Conservation (phyloP, 371 early-diverging fungal genomes). For the Rhizopus microsporus region DNA sequence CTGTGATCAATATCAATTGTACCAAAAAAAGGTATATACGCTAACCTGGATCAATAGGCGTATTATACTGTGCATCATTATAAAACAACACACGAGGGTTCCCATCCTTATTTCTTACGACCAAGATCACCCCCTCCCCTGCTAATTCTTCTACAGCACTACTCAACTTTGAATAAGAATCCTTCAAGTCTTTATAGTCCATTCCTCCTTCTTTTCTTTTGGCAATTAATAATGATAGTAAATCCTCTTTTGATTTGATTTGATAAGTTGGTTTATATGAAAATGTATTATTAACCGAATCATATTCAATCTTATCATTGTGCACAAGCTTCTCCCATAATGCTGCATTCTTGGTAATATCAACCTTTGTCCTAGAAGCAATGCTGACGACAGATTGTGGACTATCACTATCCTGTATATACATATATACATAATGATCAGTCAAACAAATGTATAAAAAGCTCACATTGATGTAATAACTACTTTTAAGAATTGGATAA, state of each 20-base stretch:
- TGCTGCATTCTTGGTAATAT: constrained; percentile 56
- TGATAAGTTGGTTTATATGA: constrained; percentile 80
- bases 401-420: constrained; percentile 53
- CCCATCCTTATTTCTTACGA: constrained; percentile 77
- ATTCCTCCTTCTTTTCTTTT: constrained; percentile 70
- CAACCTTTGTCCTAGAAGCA: constrained; percentile 56
- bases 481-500: constrained; percentile 61
- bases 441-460: constrained; percentile 3
- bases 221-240: constrained; percentile 63
- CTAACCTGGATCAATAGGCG: constrained; percentile 63
- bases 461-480: neutral
- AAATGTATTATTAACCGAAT: constrained; percentile 58
- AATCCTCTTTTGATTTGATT: constrained; percentile 74
- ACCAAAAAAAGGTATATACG: neutral
- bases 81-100: constrained; percentile 73
- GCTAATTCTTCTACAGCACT: constrained; percentile 76
- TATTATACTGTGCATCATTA: constrained; percentile 66
- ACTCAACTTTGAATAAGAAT: constrained; percentile 74
- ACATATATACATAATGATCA: constrained; percentile 7
- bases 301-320: constrained; percentile 71
- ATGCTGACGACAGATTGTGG: constrained; percentile 72
- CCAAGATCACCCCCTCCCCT: constrained; percentile 65
- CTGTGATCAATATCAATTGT: too few relatives aligned
- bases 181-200: constrained; percentile 79
- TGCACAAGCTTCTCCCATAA: constrained; percentile 61